These are phyloP conservation scores for Dactylonectria macrodidyma DNA, from an alignment of 2,329 filamentous ascomycete genomes.

Conservation along the genomic window DNA sequence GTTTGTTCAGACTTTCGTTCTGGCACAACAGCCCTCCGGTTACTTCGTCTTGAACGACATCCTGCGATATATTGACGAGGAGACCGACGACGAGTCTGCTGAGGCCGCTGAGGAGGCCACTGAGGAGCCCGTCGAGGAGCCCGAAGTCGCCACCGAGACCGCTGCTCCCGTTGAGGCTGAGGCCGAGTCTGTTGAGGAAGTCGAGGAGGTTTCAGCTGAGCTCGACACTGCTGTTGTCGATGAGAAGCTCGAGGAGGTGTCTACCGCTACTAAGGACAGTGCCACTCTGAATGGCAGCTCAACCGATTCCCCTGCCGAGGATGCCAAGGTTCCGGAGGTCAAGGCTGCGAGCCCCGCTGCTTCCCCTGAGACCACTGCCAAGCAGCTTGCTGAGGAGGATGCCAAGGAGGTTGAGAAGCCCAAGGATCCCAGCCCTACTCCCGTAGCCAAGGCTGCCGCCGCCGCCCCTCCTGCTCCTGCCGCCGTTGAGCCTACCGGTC, in stretches of 20 bases:
- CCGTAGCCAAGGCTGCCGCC: conserved; percentile 55
- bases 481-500: conserved; percentile 60
- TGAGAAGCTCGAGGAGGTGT: conserved; percentile 81
- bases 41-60: conserved; percentile 99
- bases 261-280: conserved; percentile 54
- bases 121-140: conserved; percentile 54
- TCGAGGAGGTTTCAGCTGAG: conserved; percentile 46
- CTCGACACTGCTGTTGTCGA: conserved; percentile 73
- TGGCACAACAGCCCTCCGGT: conserved; percentile 94
- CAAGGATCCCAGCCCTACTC: conserved; percentile 72
- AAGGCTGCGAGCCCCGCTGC: conserved; percentile 53
- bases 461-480: conserved; percentile 52
- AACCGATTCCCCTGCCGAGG: conserved; percentile 54
- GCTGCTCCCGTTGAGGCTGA: conserved; percentile 53
- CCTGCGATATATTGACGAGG: conserved; percentile 91
- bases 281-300: conserved; percentile 52
- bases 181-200: conserved; percentile 49
- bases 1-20: conserved; percentile 97
- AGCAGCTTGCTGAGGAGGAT: conserved; percentile 70
- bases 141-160: conserved; percentile 49
- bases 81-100: conserved; percentile 79
- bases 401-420: conserved; percentile 75
- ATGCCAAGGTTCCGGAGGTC: conserved; percentile 57
- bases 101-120: conserved; percentile 52
- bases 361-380: conserved; percentile 65